These are phyloP conservation scores for Neofusicoccum parvum DNA, from an alignment of 2,329 filamentous ascomycete species.

Conservation along the genomic window DNA sequence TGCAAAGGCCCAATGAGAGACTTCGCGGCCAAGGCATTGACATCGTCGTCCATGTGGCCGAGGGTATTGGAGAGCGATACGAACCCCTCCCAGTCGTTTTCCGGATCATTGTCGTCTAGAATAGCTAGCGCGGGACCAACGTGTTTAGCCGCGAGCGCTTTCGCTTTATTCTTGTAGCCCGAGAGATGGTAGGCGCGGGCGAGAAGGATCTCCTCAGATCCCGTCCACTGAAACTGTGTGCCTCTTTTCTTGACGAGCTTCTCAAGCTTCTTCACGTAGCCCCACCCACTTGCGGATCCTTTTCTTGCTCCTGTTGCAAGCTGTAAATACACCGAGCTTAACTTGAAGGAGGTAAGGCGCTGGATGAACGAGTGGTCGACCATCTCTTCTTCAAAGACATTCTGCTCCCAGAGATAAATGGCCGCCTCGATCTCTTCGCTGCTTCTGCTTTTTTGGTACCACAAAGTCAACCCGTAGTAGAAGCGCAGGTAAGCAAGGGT, in stretches of 20 bases:
- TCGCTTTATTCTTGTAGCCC: neutral
- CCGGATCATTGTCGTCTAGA: neutral
- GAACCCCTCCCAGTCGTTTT: neutral
- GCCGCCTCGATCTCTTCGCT: neutral
- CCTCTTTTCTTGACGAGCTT: neutral
- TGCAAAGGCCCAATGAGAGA: neutral
- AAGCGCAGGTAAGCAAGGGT: neutral
- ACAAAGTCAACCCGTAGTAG: neutral
- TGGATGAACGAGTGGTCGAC: neutral
- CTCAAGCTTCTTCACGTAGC: neutral
- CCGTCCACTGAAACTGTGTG: neutral
- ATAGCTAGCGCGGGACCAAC: neutral
- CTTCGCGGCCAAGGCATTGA: neutral
- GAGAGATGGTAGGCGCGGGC: constrained; percentile 1
- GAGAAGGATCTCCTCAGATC: neutral
- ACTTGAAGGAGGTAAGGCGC: constrained; percentile 7
- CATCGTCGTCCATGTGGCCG: constrained; percentile 6
- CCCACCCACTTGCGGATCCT: neutral
- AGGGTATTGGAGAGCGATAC: constrained; percentile 5
- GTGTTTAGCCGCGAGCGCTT: neutral
- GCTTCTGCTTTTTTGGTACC: neutral
- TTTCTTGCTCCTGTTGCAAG: neutral
- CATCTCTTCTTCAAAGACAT: neutral
- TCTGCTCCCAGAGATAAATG: neutral
- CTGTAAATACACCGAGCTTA: neutral